Evolutionary conservation across 176 grass and related monocot genomes (phyloP).

Genomic region (Oryza coarctata): DNA sequence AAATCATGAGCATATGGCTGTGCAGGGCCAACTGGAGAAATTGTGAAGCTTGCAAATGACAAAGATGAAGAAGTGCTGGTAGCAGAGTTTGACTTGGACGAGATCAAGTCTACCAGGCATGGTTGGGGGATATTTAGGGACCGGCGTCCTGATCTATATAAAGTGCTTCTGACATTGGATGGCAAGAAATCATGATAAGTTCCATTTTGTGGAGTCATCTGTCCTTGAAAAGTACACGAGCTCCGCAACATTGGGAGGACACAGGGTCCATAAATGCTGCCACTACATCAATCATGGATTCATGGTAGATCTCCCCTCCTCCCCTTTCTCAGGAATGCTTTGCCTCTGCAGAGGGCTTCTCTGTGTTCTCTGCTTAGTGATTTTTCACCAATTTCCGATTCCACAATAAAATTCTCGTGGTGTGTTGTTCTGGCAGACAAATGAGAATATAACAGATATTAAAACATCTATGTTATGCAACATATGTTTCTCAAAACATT

Average conservation of each 20-base stretch:
- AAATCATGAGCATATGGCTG: background rate
- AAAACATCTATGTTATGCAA: background rate
- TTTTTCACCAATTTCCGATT: background rate
- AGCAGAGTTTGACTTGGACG: conserved; percentile 76
- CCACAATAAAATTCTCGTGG: background rate
- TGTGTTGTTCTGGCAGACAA: background rate
- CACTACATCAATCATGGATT: background rate
- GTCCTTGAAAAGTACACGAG: background rate
- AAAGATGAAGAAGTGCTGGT: conserved; percentile 79
- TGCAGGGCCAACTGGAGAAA: conserved; percentile 83
- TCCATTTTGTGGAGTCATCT: background rate
- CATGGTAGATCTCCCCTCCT: background rate
- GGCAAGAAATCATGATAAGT: conserved; percentile 42
- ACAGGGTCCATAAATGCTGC: background rate
- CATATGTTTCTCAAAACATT: background rate
- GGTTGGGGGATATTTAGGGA: conserved; percentile 96
- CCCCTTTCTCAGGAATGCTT: background rate
- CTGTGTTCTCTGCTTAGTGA: background rate
- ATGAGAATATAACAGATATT: background rate
- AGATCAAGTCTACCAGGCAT: conserved; percentile 66
- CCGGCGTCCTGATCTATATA: conserved; percentile 78
- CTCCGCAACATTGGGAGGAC: conserved; percentile 25
- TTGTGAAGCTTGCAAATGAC: conserved; percentile 76
- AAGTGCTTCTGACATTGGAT: conserved; percentile 71
- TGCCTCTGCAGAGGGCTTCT: background rate